A percentile compares a stretch with the other conserved stretches of the same genome.
phyloP scores from a whole-genome alignment of 2,329 filamentous ascomycete species.

The Lecanicillium sp. region DNA sequence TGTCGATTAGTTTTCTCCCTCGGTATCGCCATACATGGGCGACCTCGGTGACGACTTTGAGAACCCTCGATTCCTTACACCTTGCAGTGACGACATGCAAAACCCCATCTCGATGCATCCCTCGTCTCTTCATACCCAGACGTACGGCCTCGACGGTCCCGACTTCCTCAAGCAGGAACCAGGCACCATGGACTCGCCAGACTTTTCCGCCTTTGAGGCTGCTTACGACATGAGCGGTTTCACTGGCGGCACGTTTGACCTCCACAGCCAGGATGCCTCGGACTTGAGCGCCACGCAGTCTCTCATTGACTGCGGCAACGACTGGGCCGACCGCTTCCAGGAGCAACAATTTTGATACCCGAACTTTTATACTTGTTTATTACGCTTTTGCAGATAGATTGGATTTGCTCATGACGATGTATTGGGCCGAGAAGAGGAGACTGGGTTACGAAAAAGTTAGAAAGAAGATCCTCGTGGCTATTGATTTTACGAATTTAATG shows the following conservation, averaged over 20 bases:
- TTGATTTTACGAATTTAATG: background rate
- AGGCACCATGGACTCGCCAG: constrained; percentile 22
- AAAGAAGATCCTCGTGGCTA: background rate
- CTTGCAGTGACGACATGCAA: constrained; percentile 44
- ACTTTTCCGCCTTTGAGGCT: constrained; percentile 32
- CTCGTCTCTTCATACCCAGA: constrained; percentile 5
- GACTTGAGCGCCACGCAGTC: constrained; percentile 17
- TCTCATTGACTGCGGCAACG: constrained; percentile 17
- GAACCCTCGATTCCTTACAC: constrained; percentile 39
- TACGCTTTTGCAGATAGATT: background rate
- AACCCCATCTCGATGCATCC: constrained; percentile 19
- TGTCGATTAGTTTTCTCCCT: constrained; percentile 29
- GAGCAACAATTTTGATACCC: constrained; percentile 25
- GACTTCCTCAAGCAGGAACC: constrained; percentile 21
- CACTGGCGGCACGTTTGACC: constrained; percentile 19
- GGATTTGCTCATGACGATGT: too few species aligned
- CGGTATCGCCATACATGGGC: constrained; percentile 28
- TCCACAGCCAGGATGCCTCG: constrained; percentile 18
- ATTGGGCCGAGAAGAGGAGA: too few species aligned
- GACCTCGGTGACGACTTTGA: constrained; percentile 26
- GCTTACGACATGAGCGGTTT: constrained; percentile 32
- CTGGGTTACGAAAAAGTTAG: too few species aligned
- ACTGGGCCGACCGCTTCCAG: constrained; percentile 24
- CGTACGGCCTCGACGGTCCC: constrained; percentile 17
- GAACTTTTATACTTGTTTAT: background rate